Evolutionary conservation across 306 rosid genomes (phyloP).

Genomic region (Dryas alaskensis): DNA sequence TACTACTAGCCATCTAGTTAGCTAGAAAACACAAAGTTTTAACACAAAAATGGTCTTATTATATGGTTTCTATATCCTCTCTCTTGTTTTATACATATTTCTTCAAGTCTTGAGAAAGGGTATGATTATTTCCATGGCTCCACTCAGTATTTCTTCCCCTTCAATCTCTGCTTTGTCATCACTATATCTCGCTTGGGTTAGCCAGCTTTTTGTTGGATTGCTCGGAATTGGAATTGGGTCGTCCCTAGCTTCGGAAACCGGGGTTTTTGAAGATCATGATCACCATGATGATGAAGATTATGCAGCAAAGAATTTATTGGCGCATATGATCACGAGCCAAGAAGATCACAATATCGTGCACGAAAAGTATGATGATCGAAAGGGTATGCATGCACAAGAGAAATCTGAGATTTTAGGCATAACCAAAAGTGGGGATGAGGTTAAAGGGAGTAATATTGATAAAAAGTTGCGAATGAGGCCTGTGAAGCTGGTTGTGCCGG

Average conservation of each 20-base stretch:
- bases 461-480: slow-evolving; percentile 33
- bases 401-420: background rate
- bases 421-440: no score
- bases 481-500: slow-evolving; percentile 33
- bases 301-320: background rate
- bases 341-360: background rate
- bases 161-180: slow-evolving; percentile 8
- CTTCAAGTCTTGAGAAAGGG: slow-evolving; percentile 9
- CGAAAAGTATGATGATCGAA: background rate
- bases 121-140: slow-evolving; percentile 9
- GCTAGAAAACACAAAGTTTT: background rate
- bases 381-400: background rate
- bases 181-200: slow-evolving; percentile 8
- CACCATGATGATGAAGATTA: background rate
- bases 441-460: background rate
- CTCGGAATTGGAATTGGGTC: no score
- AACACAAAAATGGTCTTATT: slow-evolving; percentile 6
- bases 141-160: slow-evolving; percentile 19
- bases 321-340: background rate
- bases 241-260: background rate
- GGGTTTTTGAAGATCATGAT: background rate
- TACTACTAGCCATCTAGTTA: background rate
- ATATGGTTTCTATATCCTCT: slow-evolving; percentile 17
- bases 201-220: no score
- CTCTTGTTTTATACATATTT: slow-evolving; percentile 6